phyloP scores from a whole-genome alignment of 2,329 filamentous ascomycete species.

The Monilinia polystroma region DNA sequence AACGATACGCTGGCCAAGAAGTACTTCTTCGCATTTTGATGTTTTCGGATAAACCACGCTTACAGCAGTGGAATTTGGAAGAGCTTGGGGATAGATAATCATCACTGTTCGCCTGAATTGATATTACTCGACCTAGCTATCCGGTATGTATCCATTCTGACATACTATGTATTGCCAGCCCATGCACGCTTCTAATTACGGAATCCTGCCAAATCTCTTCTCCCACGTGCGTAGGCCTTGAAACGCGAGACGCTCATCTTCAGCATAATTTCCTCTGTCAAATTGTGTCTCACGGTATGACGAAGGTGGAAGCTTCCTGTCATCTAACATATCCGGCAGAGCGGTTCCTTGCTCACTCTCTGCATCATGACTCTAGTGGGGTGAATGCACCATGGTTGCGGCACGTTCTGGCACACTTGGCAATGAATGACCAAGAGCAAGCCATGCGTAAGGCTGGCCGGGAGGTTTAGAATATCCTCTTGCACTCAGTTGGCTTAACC shows the following conservation, averaged over 20 bases:
- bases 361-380: slow-evolving; percentile 6
- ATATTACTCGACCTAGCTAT: background rate
- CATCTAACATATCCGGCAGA: background rate
- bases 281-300: background rate
- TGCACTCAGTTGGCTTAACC: background rate
- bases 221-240: slow-evolving; percentile 5
- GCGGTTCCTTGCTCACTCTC: background rate
- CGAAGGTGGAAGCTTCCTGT: background rate
- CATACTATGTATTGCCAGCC: background rate
- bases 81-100: background rate
- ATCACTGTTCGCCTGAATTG: background rate
- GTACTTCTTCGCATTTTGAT: background rate
- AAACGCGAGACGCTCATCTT: slow-evolving; percentile 2
- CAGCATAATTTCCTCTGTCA: background rate
- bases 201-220: background rate
- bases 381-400: background rate
- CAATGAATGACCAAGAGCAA: slow-evolving; percentile 22
- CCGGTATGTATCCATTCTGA: background rate
- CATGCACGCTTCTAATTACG: background rate
- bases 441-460: background rate
- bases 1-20: background rate
- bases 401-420: slow-evolving; percentile 25
- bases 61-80: background rate
- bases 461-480: background rate
- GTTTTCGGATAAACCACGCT: background rate